Conservation (phyloP, 2,329 filamentous ascomycete species). For the Mariannaea elegans region DNA sequence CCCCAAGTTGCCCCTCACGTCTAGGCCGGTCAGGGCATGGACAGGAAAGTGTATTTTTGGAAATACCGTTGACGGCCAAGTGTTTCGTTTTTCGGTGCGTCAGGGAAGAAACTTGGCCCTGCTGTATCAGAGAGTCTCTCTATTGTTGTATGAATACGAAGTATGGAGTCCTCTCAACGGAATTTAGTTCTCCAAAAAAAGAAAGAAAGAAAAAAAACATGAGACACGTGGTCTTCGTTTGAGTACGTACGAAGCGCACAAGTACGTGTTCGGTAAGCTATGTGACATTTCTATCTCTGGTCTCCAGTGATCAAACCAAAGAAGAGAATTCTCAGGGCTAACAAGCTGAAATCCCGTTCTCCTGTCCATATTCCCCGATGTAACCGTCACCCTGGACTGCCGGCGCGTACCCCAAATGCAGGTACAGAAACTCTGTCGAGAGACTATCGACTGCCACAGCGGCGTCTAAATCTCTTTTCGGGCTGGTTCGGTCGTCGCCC, state of each 20-base stretch:
- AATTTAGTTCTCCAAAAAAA: too few species aligned
- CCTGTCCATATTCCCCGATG: slow-evolving; percentile 14
- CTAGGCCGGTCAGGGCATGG: background rate
- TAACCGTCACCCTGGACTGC: slow-evolving; percentile 6
- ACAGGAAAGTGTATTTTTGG: slow-evolving; percentile 17
- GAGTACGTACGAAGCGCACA: too few species aligned
- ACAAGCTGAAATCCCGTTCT: background rate
- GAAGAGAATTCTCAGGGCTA: too few species aligned
- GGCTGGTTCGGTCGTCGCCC: background rate
- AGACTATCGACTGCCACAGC: slow-evolving; percentile 17
- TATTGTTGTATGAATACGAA: background rate
- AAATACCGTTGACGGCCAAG: slow-evolving; percentile 5
- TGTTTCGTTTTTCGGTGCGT: slow-evolving; percentile 19
- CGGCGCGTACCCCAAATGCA: slow-evolving; percentile 8
- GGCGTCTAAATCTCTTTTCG: slow-evolving; percentile 9
- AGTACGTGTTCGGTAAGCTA: too few species aligned
- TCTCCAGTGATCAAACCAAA: too few species aligned
- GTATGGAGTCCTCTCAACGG: background rate
- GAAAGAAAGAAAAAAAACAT: too few species aligned
- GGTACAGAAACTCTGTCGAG: slow-evolving; percentile 12
- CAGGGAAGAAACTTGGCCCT: background rate
- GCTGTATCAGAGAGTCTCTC: background rate
- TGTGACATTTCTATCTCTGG: too few species aligned
- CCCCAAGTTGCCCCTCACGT: too few species aligned
- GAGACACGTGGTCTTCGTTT: too few species aligned